Base-by-base conservation (phyloP, 176 grass and related monocot genomes). In the Pharus latifolius region DNA sequence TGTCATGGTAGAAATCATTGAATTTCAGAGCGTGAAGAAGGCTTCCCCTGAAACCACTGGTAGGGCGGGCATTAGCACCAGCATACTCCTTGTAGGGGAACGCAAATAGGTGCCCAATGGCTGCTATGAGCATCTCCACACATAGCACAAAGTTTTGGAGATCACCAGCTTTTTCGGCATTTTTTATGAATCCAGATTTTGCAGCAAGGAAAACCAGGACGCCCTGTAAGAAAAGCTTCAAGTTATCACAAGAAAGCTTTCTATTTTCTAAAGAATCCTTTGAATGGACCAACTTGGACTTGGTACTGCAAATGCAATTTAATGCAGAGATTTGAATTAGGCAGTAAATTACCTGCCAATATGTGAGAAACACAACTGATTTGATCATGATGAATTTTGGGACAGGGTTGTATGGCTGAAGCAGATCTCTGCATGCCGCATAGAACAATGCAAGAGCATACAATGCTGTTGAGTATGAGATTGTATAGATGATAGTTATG, bases 351-450 rank as follows among this genome's bases (percentile, higher is more conserved):
- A 96, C 91, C 91, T 96, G 91, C 91, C 91, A 96, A 75, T 96
- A 96, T 0, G 91, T 96, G 49, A 96, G 79, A 60, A 96, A 96
- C 34, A 96, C 91, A 35, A 96, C 87, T 51, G 87, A 96, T 75
- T 96, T 90, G 43, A 96, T 87, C 49, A 96, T 90, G 75, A 96
- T 81, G 68, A 96, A 96, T 75, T 96, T 96, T 22, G 91, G 91
- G 3, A 96, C 83, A 26, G 91, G 91, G 52, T 96, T 96, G 49
- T 90, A 96, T 46, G 87, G 87, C 41, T 74, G 67, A 71, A 95
- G 83, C 10, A 95, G 80, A 81, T 95, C 91, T 78, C 80, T 82
- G 18, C 91, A 95, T 56, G 91, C 91, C 52, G 80, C 87, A 56
- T 96, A 96, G 72, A 96, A 90, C 28, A 96, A 61, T 20, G 77